These are phyloP conservation scores for Boletus fagicola DNA, from an alignment of 768 basidiomycete genomes.

Conservation along the genomic window DNA sequence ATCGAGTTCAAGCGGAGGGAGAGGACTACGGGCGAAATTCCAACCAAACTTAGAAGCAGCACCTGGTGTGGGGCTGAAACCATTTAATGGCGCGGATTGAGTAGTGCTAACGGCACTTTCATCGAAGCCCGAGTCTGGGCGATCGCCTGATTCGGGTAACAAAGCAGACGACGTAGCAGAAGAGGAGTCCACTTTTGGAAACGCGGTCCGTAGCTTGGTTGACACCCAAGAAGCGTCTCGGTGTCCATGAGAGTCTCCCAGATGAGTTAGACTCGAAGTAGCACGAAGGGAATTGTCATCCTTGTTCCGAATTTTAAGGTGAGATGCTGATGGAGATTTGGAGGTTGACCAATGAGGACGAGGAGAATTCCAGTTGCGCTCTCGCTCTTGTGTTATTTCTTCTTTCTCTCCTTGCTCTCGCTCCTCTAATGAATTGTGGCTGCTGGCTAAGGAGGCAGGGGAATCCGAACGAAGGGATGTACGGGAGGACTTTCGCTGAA, in stretches of 20 bases:
- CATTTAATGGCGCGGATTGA: not conserved
- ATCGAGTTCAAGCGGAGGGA: constrained; percentile 43
- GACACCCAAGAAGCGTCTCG: constrained; percentile 2
- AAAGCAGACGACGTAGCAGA: not conserved
- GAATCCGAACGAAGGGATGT: constrained; percentile 41
- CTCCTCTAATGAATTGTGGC: constrained; percentile 35
- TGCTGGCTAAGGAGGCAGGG: constrained; percentile 39
- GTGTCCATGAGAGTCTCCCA: constrained; percentile 9
- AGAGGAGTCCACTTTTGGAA: constrained; percentile 1
- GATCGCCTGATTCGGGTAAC: constrained; percentile 6
- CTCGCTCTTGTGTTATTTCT: constrained; percentile 50
- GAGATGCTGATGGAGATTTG: constrained; percentile 20
- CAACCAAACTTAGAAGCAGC: constrained; percentile 37
- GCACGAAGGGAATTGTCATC: constrained; percentile 14
- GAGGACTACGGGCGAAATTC: constrained; percentile 38
- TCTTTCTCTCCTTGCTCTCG: constrained; percentile 29
- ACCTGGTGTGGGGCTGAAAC: constrained; percentile 19
- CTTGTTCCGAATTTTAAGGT: constrained; percentile 1
- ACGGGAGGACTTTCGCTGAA: constrained; percentile 36
- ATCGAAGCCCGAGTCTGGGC: not conserved
- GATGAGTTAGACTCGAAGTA: constrained; percentile 19
- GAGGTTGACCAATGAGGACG: constrained; percentile 50
- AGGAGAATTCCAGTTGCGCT: constrained; percentile 72
- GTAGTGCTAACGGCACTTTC: not conserved
- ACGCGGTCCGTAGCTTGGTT: constrained; percentile 1